phyloP scores from a whole-genome alignment of 2,329 filamentous ascomycete species.

The Xylariaceae sp. region DNA sequence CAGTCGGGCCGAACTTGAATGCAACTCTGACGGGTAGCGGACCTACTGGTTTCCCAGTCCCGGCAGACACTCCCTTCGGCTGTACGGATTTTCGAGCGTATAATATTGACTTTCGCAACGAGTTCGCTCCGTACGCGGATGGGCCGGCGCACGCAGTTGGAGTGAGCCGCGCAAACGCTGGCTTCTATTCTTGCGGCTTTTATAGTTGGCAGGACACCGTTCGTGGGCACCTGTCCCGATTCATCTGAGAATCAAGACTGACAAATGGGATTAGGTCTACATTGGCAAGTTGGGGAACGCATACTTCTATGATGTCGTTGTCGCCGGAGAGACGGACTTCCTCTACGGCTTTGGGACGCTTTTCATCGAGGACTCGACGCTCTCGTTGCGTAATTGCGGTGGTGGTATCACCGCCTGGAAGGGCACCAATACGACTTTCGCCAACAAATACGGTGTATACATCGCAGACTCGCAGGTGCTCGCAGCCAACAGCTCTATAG shows the following conservation, averaged over 20 bases:
- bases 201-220: conserved; percentile 67
- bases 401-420: conserved; percentile 70
- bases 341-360: conserved; percentile 65
- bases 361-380: conserved; percentile 51
- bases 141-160: conserved; percentile 59
- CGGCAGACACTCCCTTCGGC: conserved; percentile 58
- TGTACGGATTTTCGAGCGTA: conserved; percentile 61
- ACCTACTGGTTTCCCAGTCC: conserved; percentile 58
- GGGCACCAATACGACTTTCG: conserved; percentile 59
- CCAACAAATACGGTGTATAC: conserved; percentile 65
- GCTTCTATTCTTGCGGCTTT: conserved; percentile 64
- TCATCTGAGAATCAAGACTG: background rate
- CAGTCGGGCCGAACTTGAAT: conserved; percentile 60
- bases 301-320: conserved; percentile 57
- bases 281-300: conserved; percentile 63
- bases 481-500: conserved; percentile 50
- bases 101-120: conserved; percentile 63
- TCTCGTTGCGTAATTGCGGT: conserved; percentile 57
- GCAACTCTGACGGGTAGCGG: conserved; percentile 59
- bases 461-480: conserved; percentile 51
- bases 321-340: conserved; percentile 66
- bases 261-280: conserved; percentile 44
- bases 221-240: conserved; percentile 24
- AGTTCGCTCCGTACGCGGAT: conserved; percentile 45
- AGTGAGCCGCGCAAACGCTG: conserved; percentile 59